Evolutionary conservation across 257 asterid genomes (phyloP).

Genomic region (Eustoma russellianum): DNA sequence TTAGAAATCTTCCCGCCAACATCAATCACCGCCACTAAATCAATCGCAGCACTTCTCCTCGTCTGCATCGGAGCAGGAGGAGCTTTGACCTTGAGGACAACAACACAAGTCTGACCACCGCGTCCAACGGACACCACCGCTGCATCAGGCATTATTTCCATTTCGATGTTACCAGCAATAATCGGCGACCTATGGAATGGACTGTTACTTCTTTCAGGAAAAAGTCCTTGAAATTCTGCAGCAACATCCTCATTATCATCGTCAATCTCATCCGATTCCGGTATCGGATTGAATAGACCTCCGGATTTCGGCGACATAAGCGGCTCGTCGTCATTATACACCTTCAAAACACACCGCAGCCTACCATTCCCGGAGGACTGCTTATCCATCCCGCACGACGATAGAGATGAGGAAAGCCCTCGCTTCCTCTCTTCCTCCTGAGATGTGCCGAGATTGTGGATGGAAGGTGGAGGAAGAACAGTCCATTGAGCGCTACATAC

Average conservation of each 20-base stretch:
- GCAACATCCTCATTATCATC: constrained; percentile 40
- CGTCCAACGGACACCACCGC: constrained; percentile 70
- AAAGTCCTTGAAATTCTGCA: constrained; percentile 71
- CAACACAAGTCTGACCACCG: constrained; percentile 53
- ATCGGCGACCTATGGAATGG: constrained; percentile 13
- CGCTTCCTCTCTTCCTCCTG: constrained; percentile 11
- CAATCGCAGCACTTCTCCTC: constrained; percentile 57
- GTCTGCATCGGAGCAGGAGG: constrained; percentile 30
- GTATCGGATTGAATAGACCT: constrained; percentile 74
- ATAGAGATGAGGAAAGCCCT: constrained; percentile 10
- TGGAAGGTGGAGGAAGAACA: constrained; percentile 47
- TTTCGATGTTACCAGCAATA: constrained; percentile 26
- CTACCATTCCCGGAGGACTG: constrained; percentile 9
- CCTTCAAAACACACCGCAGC: constrained; percentile 30
- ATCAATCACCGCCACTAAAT: constrained; percentile 71
- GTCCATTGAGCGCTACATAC: constrained; percentile 65
- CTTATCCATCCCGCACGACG: constrained; percentile 9
- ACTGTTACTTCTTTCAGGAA: constrained; percentile 17
- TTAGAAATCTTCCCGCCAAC: constrained; percentile 49
- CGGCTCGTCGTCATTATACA: constrained; percentile 94
- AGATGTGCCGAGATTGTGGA: constrained; percentile 14
- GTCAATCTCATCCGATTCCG: constrained; percentile 72
- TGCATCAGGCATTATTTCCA: constrained; percentile 52
- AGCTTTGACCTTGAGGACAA: constrained; percentile 59
- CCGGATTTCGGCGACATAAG: constrained; percentile 62